Base-by-base conservation (phyloP, 257 asterid species). In the Nicotiana obtusifolia region DNA sequence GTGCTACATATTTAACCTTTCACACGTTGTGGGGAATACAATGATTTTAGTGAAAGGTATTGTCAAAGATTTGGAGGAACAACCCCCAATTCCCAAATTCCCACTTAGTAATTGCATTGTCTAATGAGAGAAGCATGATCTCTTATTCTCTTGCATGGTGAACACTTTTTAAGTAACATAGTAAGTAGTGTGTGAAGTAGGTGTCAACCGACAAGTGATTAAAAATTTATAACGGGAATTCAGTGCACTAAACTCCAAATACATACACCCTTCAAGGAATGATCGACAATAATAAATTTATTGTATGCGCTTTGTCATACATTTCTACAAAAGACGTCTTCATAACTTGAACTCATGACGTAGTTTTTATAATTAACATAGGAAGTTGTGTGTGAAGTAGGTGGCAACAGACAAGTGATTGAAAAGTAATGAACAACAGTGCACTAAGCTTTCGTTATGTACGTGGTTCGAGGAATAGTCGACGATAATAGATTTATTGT, bases 21-120 rank as follows among this genome's bases (percentile, higher is more conserved):
- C 79, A 49, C 79, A 49, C 62, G 62, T 75, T 75, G 79, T 75
- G 79, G 79, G 62, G 79, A 75, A 49, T 75, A 49, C 79, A 24
- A 24, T 47, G 41, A 24, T 75, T 75, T 75, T 73, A 14, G 60
- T 71, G 78, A 71, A 71, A 71, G 61, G 26, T 49, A 15, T 47
- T 52, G 57, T 75, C 79, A 75, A 47, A 75, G 79, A 75, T 75
- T 75, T 49, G 79, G 79, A 49, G 41, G 41, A 73, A 49, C 62
- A 49, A 73, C 62, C 41, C 61, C 26, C 17, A n/a, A 17, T 56
- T 57, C 62, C 20, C 4, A 57, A 2, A 20, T 57, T 57, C 26
- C 64, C 64, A 57, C 64, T 52, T 57, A 2, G 64, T 11, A 19
- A 57, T 20, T 57, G 20, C 24, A 7, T 19, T 57, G 64, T 57